Percentiles rank a stretch among this genome's conserved stretches.
Conservation (phyloP, 805 yeast genomes). For the Sugiyamaella qingdaonensis region DNA sequence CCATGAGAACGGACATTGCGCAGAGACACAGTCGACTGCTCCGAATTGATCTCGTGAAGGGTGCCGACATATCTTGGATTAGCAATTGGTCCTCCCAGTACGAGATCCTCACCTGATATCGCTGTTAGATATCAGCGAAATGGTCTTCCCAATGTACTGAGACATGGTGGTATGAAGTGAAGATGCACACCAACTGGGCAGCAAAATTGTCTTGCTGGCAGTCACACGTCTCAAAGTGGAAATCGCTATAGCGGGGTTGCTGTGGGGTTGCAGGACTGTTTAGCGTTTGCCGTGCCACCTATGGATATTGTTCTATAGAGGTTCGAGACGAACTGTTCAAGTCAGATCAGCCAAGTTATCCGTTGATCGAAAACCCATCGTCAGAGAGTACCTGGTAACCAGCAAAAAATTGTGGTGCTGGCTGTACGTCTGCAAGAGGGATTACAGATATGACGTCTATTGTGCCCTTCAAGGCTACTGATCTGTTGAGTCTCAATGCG, state of each 20-base stretch:
- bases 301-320: too few relatives aligned
- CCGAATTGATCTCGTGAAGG: conserved; percentile 84
- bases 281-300: too few relatives aligned
- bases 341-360: too few relatives aligned
- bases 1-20: conserved; percentile 78
- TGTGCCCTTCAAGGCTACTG: conserved; percentile 83
- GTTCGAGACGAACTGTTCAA: too few relatives aligned
- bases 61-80: conserved; percentile 71
- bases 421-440: too few relatives aligned
- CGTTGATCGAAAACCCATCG: too few relatives aligned
- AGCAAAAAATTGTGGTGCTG: too few relatives aligned
- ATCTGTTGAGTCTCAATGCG: conserved; percentile 64
- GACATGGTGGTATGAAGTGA: conserved; percentile 53
- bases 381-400: too few relatives aligned
- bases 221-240: conserved; percentile 2
- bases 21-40: conserved; percentile 83
- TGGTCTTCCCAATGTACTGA: conserved; percentile 86
- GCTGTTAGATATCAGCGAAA: conserved; percentile 71
- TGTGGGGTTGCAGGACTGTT: not conserved
- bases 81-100: not conserved
- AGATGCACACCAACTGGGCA: not conserved
- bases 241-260: not conserved
- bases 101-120: conserved; percentile 50
- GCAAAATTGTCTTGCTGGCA: not conserved
- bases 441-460: conserved; percentile 68